These are phyloP conservation scores for Fomitopsis schrenkii DNA, from an alignment of 1,284 basidiomycete species.

Conservation along the genomic window DNA sequence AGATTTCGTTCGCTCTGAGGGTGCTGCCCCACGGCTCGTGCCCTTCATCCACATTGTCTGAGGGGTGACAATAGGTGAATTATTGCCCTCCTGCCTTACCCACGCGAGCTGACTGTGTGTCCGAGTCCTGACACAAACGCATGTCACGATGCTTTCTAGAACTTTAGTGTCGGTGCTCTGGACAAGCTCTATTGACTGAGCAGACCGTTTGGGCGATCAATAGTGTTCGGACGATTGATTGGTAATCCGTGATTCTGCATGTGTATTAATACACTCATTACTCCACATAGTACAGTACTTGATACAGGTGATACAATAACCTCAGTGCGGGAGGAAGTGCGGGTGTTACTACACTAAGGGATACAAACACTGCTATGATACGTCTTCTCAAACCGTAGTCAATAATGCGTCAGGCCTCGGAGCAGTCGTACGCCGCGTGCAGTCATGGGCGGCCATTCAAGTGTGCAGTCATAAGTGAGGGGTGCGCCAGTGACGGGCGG, in stretches of 20 bases:
- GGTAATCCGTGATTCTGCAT: background rate
- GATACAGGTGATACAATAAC: background rate
- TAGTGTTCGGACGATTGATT: background rate
- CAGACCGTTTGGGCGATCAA: background rate
- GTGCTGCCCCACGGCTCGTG: no score
- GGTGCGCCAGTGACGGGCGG: background rate
- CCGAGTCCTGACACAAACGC: no score
- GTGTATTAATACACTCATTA: background rate
- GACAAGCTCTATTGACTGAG: no score
- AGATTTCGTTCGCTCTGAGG: no score
- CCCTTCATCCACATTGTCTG: no score
- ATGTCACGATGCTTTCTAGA: no score
- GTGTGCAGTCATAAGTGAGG: background rate
- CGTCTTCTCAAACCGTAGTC: background rate
- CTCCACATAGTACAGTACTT: background rate
- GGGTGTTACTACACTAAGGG: background rate
- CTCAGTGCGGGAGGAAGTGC: background rate
- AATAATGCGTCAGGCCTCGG: background rate
- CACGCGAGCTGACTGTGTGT: no score
- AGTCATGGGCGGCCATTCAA: background rate
- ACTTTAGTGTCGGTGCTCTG: no score
- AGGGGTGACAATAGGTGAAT: no score
- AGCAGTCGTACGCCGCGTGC: background rate
- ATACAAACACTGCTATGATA: background rate
- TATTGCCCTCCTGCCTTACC: no score